These are phyloP conservation scores for Haematococcus sp. DNA, from an alignment of 139 green algal genomes.

Conservation along the genomic window DNA sequence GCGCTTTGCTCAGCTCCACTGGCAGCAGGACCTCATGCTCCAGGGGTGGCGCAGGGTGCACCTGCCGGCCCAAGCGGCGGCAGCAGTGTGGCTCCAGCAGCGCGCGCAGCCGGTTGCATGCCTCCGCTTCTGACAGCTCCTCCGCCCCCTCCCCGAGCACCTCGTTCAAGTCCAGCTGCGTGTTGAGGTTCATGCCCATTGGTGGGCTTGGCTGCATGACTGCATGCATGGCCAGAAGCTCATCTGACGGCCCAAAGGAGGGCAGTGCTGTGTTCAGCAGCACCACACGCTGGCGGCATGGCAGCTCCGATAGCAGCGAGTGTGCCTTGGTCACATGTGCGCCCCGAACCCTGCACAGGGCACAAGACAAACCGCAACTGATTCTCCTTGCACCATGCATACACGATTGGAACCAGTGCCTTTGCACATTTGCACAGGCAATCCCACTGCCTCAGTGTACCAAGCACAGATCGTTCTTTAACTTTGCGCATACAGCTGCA, in stretches of 20 bases:
- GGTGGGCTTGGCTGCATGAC: too few relatives aligned
- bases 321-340: background rate
- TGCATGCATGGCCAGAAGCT: background rate
- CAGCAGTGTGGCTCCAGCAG: constrained; percentile 20
- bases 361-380: background rate
- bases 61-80: background rate
- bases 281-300: constrained; percentile 43
- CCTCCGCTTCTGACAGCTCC: background rate
- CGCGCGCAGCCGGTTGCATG: constrained; percentile 17
- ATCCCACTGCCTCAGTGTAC: too few relatives aligned
- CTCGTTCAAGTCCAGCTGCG: background rate
- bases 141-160: background rate
- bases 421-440: too few relatives aligned
- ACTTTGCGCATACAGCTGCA: background rate
- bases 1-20: constrained; percentile 41
- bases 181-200: too few relatives aligned
- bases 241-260: constrained; percentile 35
- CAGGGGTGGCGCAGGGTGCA: constrained; percentile 3
- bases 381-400: background rate
- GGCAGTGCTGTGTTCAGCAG: constrained; percentile 29
- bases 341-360: background rate
- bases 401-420: background rate
- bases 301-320: constrained; percentile 18
- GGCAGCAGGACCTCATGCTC: constrained; percentile 43
- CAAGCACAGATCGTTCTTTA: too few relatives aligned